Percentiles rank a stretch among this genome's conserved stretches.
These are phyloP conservation scores for Raffaelea albimanens DNA, from an alignment of 2,329 filamentous ascomycete species.

Conservation along the genomic window DNA sequence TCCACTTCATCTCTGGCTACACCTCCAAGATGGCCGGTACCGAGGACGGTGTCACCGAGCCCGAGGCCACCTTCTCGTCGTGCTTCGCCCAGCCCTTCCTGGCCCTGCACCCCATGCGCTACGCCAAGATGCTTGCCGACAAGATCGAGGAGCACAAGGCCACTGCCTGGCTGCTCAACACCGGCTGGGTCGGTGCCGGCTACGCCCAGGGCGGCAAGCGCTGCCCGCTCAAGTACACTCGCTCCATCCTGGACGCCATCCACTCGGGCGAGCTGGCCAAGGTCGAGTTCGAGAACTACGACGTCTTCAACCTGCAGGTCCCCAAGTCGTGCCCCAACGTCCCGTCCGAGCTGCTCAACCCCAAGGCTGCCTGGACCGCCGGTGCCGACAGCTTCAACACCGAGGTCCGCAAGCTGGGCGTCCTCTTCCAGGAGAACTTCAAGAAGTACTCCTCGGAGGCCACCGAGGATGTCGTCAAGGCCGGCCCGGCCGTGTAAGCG, in stretches of 20 bases:
- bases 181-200: conserved; percentile 90
- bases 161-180: conserved; percentile 98
- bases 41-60: conserved; percentile 92
- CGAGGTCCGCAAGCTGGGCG: conserved; percentile 84
- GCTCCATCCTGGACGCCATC: conserved; percentile 95
- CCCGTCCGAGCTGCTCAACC: conserved; percentile 88
- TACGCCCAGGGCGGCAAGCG: conserved; percentile 88
- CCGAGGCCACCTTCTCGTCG: conserved; percentile 96
- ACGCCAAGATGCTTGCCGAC: conserved; percentile 95
- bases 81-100: conserved; percentile 99
- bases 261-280: conserved; percentile 94
- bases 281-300: conserved; percentile 88
- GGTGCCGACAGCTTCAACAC: conserved; percentile 71
- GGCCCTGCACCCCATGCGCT: conserved; percentile 97
- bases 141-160: conserved; percentile 94
- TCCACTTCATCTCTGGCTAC: conserved; percentile 99
- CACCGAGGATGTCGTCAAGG: conserved; percentile 66
- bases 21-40: conserved; percentile 99
- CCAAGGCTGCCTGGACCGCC: conserved; percentile 82
- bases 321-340: conserved; percentile 86
- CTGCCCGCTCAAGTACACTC: conserved; percentile 97
- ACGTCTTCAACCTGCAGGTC: conserved; percentile 93
- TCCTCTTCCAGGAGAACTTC: conserved; percentile 94
- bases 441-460: conserved; percentile 86
- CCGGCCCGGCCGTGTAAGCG: conserved; percentile 38